These are phyloP conservation scores for Xylaria scruposa DNA, from an alignment of 495 filamentous ascomycete species.

Conservation along the genomic window DNA sequence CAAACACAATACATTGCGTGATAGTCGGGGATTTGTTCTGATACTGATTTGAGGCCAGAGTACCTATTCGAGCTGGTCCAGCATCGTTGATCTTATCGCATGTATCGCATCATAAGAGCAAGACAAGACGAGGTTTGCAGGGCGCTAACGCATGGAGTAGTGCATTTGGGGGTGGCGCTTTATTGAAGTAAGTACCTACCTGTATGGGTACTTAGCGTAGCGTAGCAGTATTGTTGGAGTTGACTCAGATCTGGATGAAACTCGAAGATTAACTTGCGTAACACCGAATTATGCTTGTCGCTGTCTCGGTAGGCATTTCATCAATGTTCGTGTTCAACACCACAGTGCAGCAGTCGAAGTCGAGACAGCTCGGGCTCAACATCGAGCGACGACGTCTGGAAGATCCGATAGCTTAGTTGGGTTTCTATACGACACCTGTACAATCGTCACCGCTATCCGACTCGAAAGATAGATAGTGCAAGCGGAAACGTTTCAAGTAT, in stretches of 20 bases:
- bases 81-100: neutral
- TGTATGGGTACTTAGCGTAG: neutral
- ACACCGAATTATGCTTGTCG: neutral
- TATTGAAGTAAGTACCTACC: neutral
- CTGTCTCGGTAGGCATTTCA: neutral
- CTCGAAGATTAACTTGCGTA: neutral
- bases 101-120: neutral
- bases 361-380: no score
- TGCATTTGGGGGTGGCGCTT: slow-evolving; percentile 11
- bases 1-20: neutral
- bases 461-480: neutral
- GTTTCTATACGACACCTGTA: neutral
- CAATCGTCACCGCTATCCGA: neutral
- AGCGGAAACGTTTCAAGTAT: neutral
- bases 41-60: neutral
- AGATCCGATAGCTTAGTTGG: no score
- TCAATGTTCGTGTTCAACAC: neutral
- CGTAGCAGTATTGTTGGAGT: neutral
- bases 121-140: neutral
- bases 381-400: no score
- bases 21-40: neutral
- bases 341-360: no score
- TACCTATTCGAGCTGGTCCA: neutral
- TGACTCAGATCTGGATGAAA: neutral
- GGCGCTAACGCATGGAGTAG: neutral